These are phyloP conservation scores for Penicillium decumbens DNA, from an alignment of 2,329 filamentous ascomycete species.

Conservation along the genomic window DNA sequence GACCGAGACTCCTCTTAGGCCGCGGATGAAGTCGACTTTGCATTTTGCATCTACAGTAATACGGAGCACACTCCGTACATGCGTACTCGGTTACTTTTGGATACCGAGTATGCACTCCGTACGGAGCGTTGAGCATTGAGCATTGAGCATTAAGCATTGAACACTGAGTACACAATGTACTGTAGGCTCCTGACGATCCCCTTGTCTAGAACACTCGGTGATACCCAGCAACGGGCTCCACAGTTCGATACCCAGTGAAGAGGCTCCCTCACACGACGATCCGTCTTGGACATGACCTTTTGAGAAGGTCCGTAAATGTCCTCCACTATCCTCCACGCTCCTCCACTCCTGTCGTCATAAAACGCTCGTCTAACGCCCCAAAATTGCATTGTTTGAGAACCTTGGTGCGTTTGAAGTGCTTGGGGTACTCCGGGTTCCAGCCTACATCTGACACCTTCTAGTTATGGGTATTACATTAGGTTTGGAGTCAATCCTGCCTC, in stretches of 20 bases:
- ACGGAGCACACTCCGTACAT: background rate
- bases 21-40: background rate
- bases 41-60: background rate
- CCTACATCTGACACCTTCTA: background rate
- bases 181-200: conserved; percentile 17
- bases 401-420: background rate
- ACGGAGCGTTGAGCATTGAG: background rate
- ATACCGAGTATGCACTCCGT: background rate
- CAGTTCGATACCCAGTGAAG: background rate
- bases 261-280: background rate
- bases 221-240: background rate
- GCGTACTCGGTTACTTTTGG: too few relatives aligned
- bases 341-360: background rate
- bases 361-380: background rate
- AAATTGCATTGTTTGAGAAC: background rate
- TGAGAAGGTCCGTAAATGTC: conserved; percentile 8
- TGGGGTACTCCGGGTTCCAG: too few relatives aligned
- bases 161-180: background rate
- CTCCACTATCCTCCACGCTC: background rate
- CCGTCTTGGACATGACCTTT: conserved; percentile 1
- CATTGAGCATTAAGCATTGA: too few relatives aligned
- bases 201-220: conserved; percentile 13
- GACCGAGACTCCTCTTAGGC: conserved; percentile 11
- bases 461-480: too few relatives aligned
- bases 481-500: background rate